Conservation (phyloP, 306 rosid genomes). For the Quercus variabilis region DNA sequence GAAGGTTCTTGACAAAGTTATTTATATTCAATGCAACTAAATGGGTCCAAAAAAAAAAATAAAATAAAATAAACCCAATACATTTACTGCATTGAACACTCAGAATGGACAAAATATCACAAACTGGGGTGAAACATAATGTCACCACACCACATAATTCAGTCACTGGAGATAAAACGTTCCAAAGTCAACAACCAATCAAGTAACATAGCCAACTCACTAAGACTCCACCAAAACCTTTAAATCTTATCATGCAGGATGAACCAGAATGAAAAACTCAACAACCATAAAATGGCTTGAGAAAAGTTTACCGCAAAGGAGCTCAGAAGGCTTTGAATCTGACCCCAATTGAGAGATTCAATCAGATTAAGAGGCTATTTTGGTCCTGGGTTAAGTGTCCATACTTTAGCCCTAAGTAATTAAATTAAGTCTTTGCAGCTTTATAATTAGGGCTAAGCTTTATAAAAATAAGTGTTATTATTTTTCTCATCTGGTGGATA, state of each 20-base stretch:
- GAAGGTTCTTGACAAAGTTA: too few relatives aligned
- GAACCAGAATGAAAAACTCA: background rate
- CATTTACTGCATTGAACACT: background rate
- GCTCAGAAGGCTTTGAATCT: background rate
- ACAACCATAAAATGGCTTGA: background rate
- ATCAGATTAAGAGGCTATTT: background rate
- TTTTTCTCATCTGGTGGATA: background rate
- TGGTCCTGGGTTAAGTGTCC: background rate
- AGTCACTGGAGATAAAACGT: background rate
- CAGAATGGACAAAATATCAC: background rate
- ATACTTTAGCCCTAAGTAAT: background rate
- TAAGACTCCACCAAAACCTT: background rate
- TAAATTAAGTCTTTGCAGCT: background rate
- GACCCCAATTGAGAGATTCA: background rate
- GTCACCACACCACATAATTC: background rate
- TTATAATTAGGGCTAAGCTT: background rate
- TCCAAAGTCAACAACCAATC: background rate
- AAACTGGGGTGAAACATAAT: background rate
- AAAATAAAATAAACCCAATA: background rate
- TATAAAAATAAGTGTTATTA: background rate
- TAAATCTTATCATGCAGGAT: background rate
- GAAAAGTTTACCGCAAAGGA: background rate
- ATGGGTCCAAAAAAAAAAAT: background rate
- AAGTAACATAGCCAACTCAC: background rate
- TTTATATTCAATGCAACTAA: background rate